Conservation (phyloP, 345 rosid species). For the Hypericum perforatum region DNA sequence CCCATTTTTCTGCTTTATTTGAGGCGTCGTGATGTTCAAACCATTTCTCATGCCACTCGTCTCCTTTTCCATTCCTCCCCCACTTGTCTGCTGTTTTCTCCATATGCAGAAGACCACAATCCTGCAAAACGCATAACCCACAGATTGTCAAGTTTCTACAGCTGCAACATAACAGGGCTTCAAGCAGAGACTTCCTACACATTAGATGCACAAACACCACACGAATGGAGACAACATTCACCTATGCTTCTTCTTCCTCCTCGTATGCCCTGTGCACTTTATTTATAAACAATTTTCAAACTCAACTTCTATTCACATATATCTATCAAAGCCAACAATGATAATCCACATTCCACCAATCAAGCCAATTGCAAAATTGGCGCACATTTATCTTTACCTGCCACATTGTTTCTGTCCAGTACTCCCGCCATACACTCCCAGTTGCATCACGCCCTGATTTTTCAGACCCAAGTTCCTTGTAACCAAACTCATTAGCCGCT, state of each 20-base stretch:
- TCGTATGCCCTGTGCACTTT: too few relatives aligned
- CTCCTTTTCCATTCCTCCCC: constrained; percentile 84
- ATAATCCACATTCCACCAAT: background rate
- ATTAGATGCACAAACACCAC: too few relatives aligned
- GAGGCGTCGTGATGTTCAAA: constrained; percentile 84
- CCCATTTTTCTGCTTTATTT: constrained; percentile 86
- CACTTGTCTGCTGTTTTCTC: constrained; percentile 95
- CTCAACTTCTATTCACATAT: too few relatives aligned
- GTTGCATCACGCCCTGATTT: constrained; percentile 79
- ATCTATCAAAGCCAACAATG: too few relatives aligned
- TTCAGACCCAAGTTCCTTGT: constrained; percentile 96
- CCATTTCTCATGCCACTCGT: constrained; percentile 96
- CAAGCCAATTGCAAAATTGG: background rate
- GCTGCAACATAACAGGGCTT: background rate
- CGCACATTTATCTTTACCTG: constrained; percentile 35
- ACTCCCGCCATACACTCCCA: constrained; percentile 86
- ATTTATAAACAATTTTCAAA: too few relatives aligned
- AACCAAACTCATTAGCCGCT: constrained; percentile 79
- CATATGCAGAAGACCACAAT: constrained; percentile 56
- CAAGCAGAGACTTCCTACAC: background rate
- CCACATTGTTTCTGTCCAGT: constrained; percentile 82
- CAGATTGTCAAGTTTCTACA: background rate
- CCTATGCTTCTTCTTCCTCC: too few relatives aligned
- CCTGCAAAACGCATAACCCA: constrained; percentile 28
- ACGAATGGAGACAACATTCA: too few relatives aligned